These are phyloP conservation scores for Cicer cuneatum DNA, from an alignment of 306 rosid species.

Conservation along the genomic window DNA sequence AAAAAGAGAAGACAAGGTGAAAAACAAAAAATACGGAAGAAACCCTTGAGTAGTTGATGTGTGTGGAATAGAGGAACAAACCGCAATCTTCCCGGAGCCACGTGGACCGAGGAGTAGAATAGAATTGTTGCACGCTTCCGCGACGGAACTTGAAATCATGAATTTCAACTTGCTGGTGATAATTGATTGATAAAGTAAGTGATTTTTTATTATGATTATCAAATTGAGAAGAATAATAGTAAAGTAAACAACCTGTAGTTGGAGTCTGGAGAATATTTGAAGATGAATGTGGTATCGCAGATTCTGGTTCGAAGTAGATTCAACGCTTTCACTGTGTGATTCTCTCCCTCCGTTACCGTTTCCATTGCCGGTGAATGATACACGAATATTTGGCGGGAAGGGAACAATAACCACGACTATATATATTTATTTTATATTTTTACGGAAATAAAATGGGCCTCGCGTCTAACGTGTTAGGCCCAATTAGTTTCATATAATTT, in stretches of 20 bases:
- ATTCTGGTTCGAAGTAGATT: slow-evolving; percentile 65
- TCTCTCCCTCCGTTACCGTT: slow-evolving; percentile 53
- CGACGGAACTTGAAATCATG: slow-evolving; percentile 76
- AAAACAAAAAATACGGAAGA: neutral
- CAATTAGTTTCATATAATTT: no score
- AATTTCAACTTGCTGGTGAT: slow-evolving; percentile 75
- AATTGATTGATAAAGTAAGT: slow-evolving; percentile 2
- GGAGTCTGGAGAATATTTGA: slow-evolving; percentile 59
- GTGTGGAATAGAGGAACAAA: slow-evolving; percentile 41
- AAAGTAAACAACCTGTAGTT: slow-evolving; percentile 57
- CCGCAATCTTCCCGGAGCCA: slow-evolving; percentile 83
- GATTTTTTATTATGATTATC: neutral
- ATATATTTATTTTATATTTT: neutral
- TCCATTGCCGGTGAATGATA: neutral
- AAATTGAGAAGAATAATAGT: slow-evolving; percentile 11
- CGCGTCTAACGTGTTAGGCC: no score
- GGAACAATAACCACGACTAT: neutral
- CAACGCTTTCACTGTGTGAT: slow-evolving; percentile 59
- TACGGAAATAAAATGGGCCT: no score
- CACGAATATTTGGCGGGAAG: slow-evolving; percentile 46
- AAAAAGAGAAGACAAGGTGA: slow-evolving; percentile 22
- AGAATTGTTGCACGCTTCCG: slow-evolving; percentile 90
- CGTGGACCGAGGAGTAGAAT: slow-evolving; percentile 92
- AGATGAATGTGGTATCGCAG: slow-evolving; percentile 63
- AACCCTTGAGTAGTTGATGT: slow-evolving; percentile 11